Evolutionary conservation across 2,329 filamentous ascomycete genomes (phyloP), one percentile per base, ranked within the genome.

Genomic region (Trichoderma koningii): DNA sequence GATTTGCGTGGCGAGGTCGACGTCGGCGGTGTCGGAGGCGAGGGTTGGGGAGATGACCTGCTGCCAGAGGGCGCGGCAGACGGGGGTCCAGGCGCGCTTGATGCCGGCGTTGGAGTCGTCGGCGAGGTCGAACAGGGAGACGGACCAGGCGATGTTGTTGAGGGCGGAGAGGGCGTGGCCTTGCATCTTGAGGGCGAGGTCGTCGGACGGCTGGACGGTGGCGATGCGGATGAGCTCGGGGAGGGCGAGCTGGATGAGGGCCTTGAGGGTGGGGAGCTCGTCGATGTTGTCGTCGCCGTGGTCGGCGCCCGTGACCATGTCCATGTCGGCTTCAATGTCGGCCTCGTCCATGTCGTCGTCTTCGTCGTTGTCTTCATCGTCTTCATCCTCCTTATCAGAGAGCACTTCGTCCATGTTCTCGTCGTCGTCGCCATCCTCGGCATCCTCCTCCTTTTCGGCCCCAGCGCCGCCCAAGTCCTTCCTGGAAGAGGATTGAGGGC

Each of bases 61-160:
- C 28, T 78, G 73, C 87, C 88, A 90, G 68, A 89, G 83, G 63
- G 78, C 75, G 67, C 81, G 80, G 30, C 83, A 83, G 6, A 80
- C 74, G 0, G 84, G 82, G 1, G 74, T 73, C 87, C 88, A 90
- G 5, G 80, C 80, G 55, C 75, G 76, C 60, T 80, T 79, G 63
- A 89, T 79, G 64, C 78, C 76, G 4, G 79, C 75, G 71, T 86
- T 85, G 59, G 81, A 79, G n/a, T 77, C 76, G 38, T 84, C 80
- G 26, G 81, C 78, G 70, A 87, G 87, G 74, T 88, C 85, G 69
- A 87, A 77, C 70, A 83, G 83, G 9, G 85, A 87, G 47, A 88
- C 78, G 12, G 87, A 87, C 87, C 88, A 90, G 61, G 87, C 80
- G 61, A 89, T 84, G 75, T 90, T 90, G 78, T 85, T 89, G 66